Conservation (phyloP, 2,329 filamentous ascomycete species). For the Thelonectria olida region DNA sequence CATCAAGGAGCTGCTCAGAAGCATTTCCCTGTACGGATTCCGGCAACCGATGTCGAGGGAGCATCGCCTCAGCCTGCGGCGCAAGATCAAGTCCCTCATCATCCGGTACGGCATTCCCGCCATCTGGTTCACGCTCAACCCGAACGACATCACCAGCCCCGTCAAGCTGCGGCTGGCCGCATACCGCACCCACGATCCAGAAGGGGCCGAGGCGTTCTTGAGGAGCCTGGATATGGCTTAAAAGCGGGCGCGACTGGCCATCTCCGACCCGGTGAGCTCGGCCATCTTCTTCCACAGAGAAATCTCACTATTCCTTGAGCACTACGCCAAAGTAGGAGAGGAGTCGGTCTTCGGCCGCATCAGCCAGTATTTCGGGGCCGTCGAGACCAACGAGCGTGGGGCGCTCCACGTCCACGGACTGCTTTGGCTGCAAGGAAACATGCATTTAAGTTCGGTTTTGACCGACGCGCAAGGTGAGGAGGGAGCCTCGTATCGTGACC, state of each 20-base stretch:
- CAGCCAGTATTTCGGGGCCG: too few species aligned
- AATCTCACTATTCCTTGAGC: slow-evolving; percentile 6
- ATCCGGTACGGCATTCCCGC: not conserved
- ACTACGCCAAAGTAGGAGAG: not conserved
- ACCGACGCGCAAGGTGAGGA: not conserved
- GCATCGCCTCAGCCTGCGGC: not conserved
- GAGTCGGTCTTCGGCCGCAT: slow-evolving; percentile 7
- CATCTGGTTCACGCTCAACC: slow-evolving; percentile 15
- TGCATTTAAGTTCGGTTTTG: not conserved
- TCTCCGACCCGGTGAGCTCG: not conserved
- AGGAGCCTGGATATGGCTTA: not conserved
- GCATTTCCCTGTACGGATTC: too few species aligned
- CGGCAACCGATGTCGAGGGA: slow-evolving; percentile 2
- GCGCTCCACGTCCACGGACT: not conserved
- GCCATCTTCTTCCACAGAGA: slow-evolving; percentile 8
- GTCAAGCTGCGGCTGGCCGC: not conserved
- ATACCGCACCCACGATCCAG: not conserved
- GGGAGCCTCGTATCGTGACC: not conserved
- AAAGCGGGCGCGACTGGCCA: not conserved
- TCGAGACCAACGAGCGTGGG: not conserved
- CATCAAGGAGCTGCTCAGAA: too few species aligned
- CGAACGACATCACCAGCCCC: not conserved
- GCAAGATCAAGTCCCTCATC: slow-evolving; percentile 5
- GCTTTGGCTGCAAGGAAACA: not conserved
- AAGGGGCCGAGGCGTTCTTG: not conserved